A percentile compares a stretch with the other conserved stretches of the same genome.
phyloP scores from a whole-genome alignment of 2,329 filamentous ascomycete species.

The Ceratocystis variospora region DNA sequence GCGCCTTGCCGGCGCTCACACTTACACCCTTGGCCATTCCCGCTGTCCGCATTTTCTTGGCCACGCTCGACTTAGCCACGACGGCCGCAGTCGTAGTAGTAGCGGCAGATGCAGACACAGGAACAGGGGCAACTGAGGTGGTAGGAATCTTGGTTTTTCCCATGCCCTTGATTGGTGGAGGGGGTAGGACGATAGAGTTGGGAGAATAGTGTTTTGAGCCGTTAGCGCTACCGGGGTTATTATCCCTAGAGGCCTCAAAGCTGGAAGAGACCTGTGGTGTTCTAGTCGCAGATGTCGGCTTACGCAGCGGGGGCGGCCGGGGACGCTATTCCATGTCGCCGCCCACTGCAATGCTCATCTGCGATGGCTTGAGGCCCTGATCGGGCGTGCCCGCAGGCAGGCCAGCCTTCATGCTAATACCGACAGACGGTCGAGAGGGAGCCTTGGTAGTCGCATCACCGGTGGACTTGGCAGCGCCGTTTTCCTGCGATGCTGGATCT shows the following conservation, averaged over 20 bases:
- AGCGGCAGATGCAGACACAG: background rate
- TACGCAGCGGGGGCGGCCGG: conserved; percentile 9
- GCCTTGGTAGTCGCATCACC: background rate
- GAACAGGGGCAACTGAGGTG: too few relatives aligned
- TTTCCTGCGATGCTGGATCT: background rate
- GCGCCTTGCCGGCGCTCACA: background rate
- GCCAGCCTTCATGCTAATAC: conserved; percentile 14
- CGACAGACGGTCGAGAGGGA: conserved; percentile 16
- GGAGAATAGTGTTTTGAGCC: background rate
- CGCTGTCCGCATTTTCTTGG: background rate
- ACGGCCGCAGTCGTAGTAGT: background rate
- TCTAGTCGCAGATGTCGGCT: background rate
- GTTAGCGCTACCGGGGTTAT: too few relatives aligned
- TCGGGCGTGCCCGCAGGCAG: conserved; percentile 12
- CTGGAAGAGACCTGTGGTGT: background rate
- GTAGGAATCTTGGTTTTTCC: background rate
- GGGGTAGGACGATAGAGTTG: background rate
- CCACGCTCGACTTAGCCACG: background rate
- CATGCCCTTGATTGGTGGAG: background rate
- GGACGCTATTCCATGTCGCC: conserved; percentile 18
- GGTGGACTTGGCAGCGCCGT: background rate
- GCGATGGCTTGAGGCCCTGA: conserved; percentile 12
- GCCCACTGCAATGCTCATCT: conserved; percentile 19
- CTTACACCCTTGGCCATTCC: background rate
- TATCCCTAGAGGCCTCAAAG: background rate